Conservation (phyloP, 1,139 yeast genomes). For the Saccharomycopsis crataegensis region DNA sequence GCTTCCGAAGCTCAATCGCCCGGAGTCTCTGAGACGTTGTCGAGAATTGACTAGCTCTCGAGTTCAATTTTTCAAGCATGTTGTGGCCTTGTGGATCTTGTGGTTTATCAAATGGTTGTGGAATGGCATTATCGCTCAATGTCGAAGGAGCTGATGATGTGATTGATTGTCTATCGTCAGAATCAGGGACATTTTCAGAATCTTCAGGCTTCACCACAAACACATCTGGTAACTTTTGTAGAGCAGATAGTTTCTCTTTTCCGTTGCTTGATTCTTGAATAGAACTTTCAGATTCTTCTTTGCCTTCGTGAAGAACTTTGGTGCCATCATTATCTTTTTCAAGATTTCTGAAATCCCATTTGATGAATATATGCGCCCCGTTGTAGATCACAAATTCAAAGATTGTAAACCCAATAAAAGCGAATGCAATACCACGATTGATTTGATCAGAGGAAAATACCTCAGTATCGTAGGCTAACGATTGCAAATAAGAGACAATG, state of each 20-base stretch:
- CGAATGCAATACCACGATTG: slow-evolving; percentile 61
- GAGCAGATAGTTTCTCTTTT: too few species aligned
- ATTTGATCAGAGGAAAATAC: slow-evolving; percentile 41
- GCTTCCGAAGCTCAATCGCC: slow-evolving; percentile 18
- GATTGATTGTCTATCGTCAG: not conserved
- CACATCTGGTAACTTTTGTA: too few species aligned
- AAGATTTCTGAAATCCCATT: slow-evolving; percentile 46
- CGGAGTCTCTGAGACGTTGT: slow-evolving; percentile 2
- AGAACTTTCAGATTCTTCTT: too few species aligned
- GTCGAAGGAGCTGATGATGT: not conserved
- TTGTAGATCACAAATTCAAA: slow-evolving; percentile 56
- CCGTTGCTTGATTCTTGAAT: too few species aligned
- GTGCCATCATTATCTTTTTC: too few species aligned
- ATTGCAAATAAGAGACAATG: slow-evolving; percentile 71
- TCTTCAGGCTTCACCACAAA: too few species aligned
- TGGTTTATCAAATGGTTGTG: too few species aligned
- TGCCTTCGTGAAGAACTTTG: too few species aligned
- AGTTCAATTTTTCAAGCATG: not conserved
- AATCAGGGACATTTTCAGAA: too few species aligned
- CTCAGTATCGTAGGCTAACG: slow-evolving; percentile 49
- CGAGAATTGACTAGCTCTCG: not conserved
- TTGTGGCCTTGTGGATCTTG: not conserved
- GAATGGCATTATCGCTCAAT: not conserved
- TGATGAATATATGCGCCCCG: slow-evolving; percentile 54
- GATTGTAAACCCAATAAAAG: slow-evolving; percentile 54